phyloP scores from a whole-genome alignment of 75 land plant genomes.

The Picea glauca region DNA sequence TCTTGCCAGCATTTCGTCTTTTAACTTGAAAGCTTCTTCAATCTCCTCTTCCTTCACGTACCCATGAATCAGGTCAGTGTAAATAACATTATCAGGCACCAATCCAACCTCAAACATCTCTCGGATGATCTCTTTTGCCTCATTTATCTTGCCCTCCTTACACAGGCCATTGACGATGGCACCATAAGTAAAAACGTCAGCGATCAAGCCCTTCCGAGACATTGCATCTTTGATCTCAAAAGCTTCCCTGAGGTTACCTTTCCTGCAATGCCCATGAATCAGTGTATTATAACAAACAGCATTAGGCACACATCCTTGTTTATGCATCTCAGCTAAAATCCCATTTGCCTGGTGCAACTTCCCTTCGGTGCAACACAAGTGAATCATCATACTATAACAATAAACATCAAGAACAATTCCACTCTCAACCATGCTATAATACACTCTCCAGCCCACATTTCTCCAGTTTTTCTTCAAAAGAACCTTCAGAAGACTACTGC shows the following conservation, averaged over 20 bases:
- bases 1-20: conserved; percentile 34
- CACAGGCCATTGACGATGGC: conserved; percentile 44
- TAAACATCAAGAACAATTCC: conserved; percentile 45
- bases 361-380: conserved; percentile 40
- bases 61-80: conserved; percentile 45
- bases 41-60: conserved; percentile 42
- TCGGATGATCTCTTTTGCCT: conserved; percentile 30
- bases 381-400: conserved; percentile 50
- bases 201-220: conserved; percentile 34
- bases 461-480: conserved; percentile 15
- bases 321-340: conserved; percentile 43
- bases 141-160: conserved; percentile 20
- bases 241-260: conserved; percentile 39
- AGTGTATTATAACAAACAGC: conserved; percentile 51
- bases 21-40: conserved; percentile 40
- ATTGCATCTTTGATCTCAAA: conserved; percentile 30
- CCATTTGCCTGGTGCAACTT: conserved; percentile 32
- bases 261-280: conserved; percentile 43
- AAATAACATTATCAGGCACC: conserved; percentile 23
- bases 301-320: conserved; percentile 49
- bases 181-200: conserved; percentile 38
- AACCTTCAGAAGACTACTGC: conserved; percentile 39
- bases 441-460: conserved; percentile 39
- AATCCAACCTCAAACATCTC: conserved; percentile 33
- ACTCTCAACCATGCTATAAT: conserved; percentile 29